Conservation (phyloP, 1,284 basidiomycete species). For the Trametes versicolor region DNA sequence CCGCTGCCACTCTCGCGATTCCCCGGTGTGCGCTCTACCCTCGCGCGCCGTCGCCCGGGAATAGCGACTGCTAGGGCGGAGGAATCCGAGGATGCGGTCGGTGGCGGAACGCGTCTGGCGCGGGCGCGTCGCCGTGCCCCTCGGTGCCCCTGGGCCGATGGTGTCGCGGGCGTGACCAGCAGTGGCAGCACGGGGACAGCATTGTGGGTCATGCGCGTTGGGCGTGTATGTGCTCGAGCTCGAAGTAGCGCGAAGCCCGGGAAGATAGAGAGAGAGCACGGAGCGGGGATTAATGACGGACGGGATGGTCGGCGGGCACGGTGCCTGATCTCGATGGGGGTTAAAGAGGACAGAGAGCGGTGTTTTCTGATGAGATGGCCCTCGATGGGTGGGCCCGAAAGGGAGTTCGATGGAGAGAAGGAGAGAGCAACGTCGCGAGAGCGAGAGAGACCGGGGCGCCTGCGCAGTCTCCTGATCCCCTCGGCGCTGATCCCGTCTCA, state of each 20-base stretch:
- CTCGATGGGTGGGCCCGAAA: neutral
- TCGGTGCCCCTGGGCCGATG: too few species aligned
- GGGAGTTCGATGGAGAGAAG: neutral
- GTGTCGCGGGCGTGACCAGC: neutral
- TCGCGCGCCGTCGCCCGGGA: too few species aligned
- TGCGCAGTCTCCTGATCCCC: neutral
- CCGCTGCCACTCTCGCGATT: neutral
- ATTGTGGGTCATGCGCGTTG: neutral
- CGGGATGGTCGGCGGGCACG: neutral
- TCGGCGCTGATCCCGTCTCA: neutral
- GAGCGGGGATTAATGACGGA: neutral
- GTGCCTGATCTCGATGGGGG: slow-evolving; percentile 7
- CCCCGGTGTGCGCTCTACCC: too few species aligned
- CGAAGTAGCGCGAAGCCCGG: too few species aligned
- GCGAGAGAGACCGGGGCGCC: neutral
- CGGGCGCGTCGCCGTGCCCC: too few species aligned
- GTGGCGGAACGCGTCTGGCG: too few species aligned
- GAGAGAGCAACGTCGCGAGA: neutral
- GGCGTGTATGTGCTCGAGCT: neutral
- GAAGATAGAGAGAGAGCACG: neutral
- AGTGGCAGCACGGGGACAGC: neutral
- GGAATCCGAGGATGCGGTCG: too few species aligned
- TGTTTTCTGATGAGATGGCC: neutral
- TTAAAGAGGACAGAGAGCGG: neutral
- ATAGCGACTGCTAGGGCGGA: too few species aligned